Conservation (phyloP, 495 filamentous ascomycete genomes). For the Tuber umbilicatum region DNA sequence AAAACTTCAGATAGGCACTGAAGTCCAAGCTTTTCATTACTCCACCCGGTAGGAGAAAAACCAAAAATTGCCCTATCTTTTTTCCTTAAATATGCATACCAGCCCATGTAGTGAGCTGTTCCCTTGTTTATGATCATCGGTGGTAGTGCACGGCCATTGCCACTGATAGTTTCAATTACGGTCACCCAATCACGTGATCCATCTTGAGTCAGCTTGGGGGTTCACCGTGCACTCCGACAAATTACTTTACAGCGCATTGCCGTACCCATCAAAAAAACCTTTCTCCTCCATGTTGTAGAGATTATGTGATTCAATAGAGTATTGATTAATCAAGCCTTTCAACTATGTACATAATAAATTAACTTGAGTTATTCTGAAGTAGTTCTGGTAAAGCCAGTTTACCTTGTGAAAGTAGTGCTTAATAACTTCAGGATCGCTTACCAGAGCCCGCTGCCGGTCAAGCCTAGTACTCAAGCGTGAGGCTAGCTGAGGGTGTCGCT, state of each 20-base stretch:
- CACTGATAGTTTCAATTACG: constrained; percentile 10
- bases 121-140: constrained; percentile 10
- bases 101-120: background rate
- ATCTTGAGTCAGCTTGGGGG: background rate
- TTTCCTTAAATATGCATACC: background rate
- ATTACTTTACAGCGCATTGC: background rate
- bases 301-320: constrained; percentile 3
- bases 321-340: constrained; percentile 10
- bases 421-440: background rate
- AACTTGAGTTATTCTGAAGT: background rate
- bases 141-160: background rate
- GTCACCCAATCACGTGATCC: background rate
- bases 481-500: constrained; percentile 1
- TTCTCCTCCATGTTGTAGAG: constrained; percentile 12
- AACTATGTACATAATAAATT: constrained; percentile 2
- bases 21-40: constrained; percentile 10
- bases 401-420: constrained; percentile 20
- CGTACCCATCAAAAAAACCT: constrained; percentile 7
- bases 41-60: constrained; percentile 11
- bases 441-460: background rate
- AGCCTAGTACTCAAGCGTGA: constrained; percentile 1
- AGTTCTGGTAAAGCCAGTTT: background rate
- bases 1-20: constrained; percentile 13
- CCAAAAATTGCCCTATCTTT: constrained; percentile 4
- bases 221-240: background rate